These are phyloP conservation scores for Delitschia confertaspora DNA, from an alignment of 495 filamentous ascomycete species.

Conservation along the genomic window DNA sequence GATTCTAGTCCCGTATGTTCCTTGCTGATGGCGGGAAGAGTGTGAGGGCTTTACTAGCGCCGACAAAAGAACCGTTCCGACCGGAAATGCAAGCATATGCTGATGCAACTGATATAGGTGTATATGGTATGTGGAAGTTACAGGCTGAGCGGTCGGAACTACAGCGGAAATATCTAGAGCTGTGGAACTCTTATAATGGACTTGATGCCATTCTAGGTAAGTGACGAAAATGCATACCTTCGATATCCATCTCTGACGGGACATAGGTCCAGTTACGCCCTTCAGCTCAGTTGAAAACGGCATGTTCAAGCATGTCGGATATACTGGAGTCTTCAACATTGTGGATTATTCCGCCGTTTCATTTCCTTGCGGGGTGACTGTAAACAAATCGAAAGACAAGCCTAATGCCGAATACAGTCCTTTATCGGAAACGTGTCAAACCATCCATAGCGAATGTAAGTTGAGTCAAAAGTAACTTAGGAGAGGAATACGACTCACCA, in stretches of 20 bases:
- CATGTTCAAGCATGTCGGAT: constrained; percentile 31
- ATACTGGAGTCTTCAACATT: constrained; percentile 34
- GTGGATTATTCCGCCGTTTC: constrained; percentile 31
- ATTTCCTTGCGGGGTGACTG: constrained; percentile 30
- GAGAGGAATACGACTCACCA: not conserved
- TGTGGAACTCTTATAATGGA: constrained; percentile 28
- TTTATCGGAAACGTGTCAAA: constrained; percentile 16
- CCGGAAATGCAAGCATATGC: constrained; percentile 30
- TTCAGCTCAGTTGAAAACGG: constrained; percentile 28
- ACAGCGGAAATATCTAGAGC: constrained; percentile 31
- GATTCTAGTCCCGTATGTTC: constrained; percentile 27
- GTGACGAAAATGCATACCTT: not conserved
- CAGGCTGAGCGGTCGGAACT: constrained; percentile 31
- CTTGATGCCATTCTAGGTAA: constrained; percentile 32
- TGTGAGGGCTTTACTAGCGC: constrained; percentile 25
- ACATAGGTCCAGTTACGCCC: constrained; percentile 30
- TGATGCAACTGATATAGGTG: constrained; percentile 27
- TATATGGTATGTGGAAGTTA: constrained; percentile 34
- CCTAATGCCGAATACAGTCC: constrained; percentile 9
- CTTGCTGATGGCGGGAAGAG: constrained; percentile 35
- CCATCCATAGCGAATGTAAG: constrained; percentile 24
- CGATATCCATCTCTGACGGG: not conserved
- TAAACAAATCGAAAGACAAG: constrained; percentile 27
- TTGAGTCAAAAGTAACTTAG: not conserved
- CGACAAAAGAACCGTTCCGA: constrained; percentile 29